These are phyloP conservation scores for Yamadazyma laniorum DNA, from an alignment of 805 yeast species.

Conservation along the genomic window DNA sequence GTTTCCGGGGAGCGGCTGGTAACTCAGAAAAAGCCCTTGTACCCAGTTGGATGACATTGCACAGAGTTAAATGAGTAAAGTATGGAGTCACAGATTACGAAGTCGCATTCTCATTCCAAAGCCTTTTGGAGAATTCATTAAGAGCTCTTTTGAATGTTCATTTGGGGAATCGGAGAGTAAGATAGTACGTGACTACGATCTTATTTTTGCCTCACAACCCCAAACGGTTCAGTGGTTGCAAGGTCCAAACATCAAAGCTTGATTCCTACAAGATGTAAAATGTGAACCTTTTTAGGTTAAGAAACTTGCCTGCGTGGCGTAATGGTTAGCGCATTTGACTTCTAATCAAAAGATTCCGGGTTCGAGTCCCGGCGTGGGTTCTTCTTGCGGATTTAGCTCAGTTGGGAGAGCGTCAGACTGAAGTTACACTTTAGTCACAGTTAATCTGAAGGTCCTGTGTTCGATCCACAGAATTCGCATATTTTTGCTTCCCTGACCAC, in stretches of 20 bases:
- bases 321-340: conserved; percentile 68
- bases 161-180: too few relatives aligned
- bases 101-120: too few relatives aligned
- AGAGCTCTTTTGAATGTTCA: too few relatives aligned
- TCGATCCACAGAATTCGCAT: conserved; percentile 74
- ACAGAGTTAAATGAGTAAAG: too few relatives aligned
- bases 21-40: conserved; percentile 3
- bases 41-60: conserved; percentile 5
- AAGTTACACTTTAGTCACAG: conserved; percentile 31
- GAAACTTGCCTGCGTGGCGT: conserved; percentile 54
- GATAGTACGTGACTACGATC: too few relatives aligned
- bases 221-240: too few relatives aligned
- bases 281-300: background rate
- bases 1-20: conserved; percentile 8
- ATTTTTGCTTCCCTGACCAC: conserved; percentile 20
- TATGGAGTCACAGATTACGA: conserved; percentile 1
- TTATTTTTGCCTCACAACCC: too few relatives aligned
- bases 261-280: too few relatives aligned
- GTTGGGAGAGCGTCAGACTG: conserved; percentile 41
- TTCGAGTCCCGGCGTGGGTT: conserved; percentile 56
- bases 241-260: too few relatives aligned
- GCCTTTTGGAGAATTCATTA: too few relatives aligned
- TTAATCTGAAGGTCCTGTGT: conserved; percentile 78
- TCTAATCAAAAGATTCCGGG: conserved; percentile 66
- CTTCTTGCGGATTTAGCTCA: conserved; percentile 33